Conservation (phyloP, 2,329 filamentous ascomycete genomes). For the Botrytis medusae region DNA sequence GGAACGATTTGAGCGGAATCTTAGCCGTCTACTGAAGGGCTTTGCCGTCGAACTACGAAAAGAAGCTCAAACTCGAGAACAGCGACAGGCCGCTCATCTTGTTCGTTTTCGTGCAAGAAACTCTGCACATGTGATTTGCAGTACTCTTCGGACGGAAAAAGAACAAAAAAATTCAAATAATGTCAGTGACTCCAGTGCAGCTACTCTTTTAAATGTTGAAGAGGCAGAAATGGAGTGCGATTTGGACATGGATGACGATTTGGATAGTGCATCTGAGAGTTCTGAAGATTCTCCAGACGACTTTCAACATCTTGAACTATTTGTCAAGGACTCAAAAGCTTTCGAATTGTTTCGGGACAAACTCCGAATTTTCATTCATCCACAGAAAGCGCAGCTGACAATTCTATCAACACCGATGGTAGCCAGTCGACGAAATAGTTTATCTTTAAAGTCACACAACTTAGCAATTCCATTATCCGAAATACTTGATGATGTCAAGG, state of each 20-base stretch:
- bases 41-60: constrained; percentile 22
- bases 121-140: constrained; percentile 26
- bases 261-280: constrained; percentile 6
- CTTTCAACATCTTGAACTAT: constrained; percentile 20
- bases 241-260: neutral
- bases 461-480: neutral
- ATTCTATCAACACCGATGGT: neutral
- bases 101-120: constrained; percentile 26
- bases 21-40: constrained; percentile 21
- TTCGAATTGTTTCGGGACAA: constrained; percentile 17
- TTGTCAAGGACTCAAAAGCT: constrained; percentile 25
- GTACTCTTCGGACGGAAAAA: neutral
- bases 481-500: neutral
- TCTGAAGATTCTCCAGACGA: constrained; percentile 11
- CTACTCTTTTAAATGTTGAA: neutral
- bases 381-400: neutral
- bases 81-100: constrained; percentile 24
- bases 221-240: neutral
- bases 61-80: constrained; percentile 21
- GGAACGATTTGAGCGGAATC: constrained; percentile 26
- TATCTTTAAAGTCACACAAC: neutral
- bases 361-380: constrained; percentile 20
- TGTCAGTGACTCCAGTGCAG: neutral
- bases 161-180: neutral
- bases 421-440: neutral